phyloP scores from a whole-genome alignment of 2,329 filamentous ascomycete genomes.

The Talaromyces sp. region DNA sequence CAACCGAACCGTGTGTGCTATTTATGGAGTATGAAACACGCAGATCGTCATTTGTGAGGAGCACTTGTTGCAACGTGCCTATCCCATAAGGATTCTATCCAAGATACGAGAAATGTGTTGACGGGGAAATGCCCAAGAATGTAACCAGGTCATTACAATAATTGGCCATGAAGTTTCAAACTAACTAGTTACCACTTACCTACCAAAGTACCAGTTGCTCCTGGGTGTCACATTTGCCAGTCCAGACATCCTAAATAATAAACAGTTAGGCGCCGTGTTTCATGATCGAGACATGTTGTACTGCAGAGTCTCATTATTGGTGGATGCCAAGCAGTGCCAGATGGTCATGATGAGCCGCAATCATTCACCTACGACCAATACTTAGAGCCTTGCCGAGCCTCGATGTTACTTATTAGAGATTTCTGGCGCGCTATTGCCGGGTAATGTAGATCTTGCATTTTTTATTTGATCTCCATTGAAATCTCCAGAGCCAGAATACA shows the following conservation, averaged over 20 bases:
- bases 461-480: background rate
- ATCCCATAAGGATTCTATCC: too few species aligned
- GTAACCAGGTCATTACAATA: background rate
- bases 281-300: background rate
- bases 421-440: background rate
- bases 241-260: background rate
- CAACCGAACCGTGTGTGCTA: too few species aligned
- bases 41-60: background rate
- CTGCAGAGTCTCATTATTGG: background rate
- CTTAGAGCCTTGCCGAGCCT: background rate
- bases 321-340: background rate
- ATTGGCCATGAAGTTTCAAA: background rate
- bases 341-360: background rate
- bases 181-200: background rate
- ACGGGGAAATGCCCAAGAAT: constrained; percentile 1
- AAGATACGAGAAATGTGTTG: background rate
- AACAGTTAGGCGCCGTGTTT: background rate
- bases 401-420: background rate
- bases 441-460: constrained; percentile 1
- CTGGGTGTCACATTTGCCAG: background rate
- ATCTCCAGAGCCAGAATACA: background rate
- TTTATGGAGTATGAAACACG: too few species aligned
- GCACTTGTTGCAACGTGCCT: background rate
- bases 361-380: background rate
- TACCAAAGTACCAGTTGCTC: background rate